phyloP scores from a whole-genome alignment of 192 early-diverging fungal genomes.

The Backusella psychrophila region DNA sequence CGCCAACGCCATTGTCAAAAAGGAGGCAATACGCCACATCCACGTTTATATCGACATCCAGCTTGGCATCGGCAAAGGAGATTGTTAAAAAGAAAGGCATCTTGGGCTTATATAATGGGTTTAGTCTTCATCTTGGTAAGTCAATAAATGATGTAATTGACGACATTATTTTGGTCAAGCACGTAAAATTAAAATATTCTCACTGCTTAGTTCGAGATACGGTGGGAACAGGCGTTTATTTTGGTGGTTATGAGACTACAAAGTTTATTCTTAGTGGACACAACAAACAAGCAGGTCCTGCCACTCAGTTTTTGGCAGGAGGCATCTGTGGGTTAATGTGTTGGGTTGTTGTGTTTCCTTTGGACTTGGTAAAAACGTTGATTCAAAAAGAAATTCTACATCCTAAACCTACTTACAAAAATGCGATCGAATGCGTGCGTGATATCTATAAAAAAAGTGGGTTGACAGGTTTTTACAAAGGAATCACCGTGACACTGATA shows the following conservation, averaged over 20 bases:
- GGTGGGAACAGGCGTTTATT: constrained; percentile 76
- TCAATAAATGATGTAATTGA: not conserved
- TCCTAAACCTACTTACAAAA: constrained; percentile 43
- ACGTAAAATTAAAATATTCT: not conserved
- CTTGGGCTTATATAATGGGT: constrained; percentile 46
- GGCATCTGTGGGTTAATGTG: constrained; percentile 75
- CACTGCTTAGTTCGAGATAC: constrained; percentile 50
- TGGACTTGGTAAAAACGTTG: constrained; percentile 71
- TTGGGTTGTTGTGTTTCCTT: constrained; percentile 75
- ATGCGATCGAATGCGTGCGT: constrained; percentile 43
- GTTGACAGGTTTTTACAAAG: constrained; percentile 64
- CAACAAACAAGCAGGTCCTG: constrained; percentile 39
- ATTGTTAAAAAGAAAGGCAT: constrained; percentile 49
- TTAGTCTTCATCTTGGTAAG: constrained; percentile 39
- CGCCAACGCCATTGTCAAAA: not conserved
- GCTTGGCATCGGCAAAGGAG: constrained; percentile 48
- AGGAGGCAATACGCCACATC: constrained; percentile 6
- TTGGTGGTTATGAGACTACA: constrained; percentile 65
- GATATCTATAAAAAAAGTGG: constrained; percentile 55
- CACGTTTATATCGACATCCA: constrained; percentile 41
- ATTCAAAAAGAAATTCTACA: constrained; percentile 68
- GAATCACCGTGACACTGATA: constrained; percentile 70
- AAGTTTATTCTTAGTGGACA: constrained; percentile 40
- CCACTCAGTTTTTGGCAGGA: constrained; percentile 73
- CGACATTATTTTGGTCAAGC: not conserved